Evolutionary conservation across 148 eudicot species (phyloP).

Genomic region (Vaccinium darrowii): DNA sequence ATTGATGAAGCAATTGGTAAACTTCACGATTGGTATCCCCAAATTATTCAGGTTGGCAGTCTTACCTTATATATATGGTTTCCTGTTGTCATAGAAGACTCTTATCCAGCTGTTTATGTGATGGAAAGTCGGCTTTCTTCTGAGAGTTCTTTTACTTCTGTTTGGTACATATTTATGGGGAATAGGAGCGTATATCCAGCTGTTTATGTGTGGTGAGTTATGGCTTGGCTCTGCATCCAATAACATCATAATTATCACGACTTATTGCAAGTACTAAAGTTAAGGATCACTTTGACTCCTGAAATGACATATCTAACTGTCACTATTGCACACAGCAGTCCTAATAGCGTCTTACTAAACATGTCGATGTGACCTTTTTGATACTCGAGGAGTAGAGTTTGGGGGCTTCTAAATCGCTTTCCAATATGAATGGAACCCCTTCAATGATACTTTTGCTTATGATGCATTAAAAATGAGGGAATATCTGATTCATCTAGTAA

Average conservation of each 20-base stretch:
- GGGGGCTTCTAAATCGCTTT: background rate
- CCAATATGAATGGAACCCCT: background rate
- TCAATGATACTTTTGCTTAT: background rate
- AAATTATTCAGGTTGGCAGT: conserved; percentile 28
- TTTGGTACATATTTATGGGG: background rate
- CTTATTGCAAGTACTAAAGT: background rate
- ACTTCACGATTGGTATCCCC: conserved; percentile 30
- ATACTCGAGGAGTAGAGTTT: background rate
- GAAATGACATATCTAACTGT: background rate
- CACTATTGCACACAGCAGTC: background rate
- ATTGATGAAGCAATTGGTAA: conserved; percentile 27
- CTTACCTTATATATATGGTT: background rate
- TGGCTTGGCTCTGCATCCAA: background rate
- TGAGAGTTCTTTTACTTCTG: background rate
- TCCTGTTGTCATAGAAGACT: background rate
- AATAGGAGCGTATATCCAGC: background rate
- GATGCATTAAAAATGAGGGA: background rate
- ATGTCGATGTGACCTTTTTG: background rate
- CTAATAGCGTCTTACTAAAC: background rate
- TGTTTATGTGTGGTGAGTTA: background rate
- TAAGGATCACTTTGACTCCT: background rate
- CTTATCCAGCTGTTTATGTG: background rate
- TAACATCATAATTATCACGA: background rate
- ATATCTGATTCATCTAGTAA: background rate
- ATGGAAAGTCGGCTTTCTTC: background rate